These are phyloP conservation scores for Metschnikowia santaceciliae DNA, from an alignment of 805 yeast genomes.

Conservation along the genomic window DNA sequence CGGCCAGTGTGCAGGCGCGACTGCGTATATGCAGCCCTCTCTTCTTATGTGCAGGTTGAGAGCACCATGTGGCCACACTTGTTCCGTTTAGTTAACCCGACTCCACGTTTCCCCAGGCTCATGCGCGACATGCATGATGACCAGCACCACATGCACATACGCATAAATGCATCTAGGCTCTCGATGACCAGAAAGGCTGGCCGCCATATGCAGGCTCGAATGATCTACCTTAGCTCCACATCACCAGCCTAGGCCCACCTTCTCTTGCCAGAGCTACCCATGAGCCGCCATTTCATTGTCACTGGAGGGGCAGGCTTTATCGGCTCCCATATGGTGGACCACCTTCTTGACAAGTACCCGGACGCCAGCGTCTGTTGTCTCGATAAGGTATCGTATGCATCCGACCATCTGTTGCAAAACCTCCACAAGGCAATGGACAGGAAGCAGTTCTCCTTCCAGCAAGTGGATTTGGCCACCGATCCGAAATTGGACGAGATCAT, in stretches of 20 bases:
- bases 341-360: conserved; percentile 28
- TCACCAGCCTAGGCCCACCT: too few species aligned
- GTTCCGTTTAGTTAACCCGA: neutral
- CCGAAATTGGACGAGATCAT: conserved; percentile 17
- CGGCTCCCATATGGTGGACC: conserved; percentile 45
- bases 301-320: conserved; percentile 60
- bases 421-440: conserved; percentile 7
- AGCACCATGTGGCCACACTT: neutral
- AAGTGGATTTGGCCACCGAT: conserved; percentile 33
- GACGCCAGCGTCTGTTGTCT: conserved; percentile 37
- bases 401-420: conserved; percentile 26
- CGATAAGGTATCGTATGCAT: conserved; percentile 47
- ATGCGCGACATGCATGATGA: conserved; percentile 2
- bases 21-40: neutral
- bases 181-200: neutral
- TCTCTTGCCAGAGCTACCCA: neutral
- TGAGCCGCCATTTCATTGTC: conserved; percentile 28
- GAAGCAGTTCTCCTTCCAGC: conserved; percentile 22
- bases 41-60: neutral
- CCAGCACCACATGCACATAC: neutral
- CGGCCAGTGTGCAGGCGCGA: too few species aligned
- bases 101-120: neutral
- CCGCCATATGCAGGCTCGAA: neutral
- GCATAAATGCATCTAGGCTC: neutral
- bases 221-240: neutral